Evolutionary conservation across 2,329 filamentous ascomycete species (phyloP), one percentile per base, ranked within the genome.

Genomic region (Aspergillus japonicus): DNA sequence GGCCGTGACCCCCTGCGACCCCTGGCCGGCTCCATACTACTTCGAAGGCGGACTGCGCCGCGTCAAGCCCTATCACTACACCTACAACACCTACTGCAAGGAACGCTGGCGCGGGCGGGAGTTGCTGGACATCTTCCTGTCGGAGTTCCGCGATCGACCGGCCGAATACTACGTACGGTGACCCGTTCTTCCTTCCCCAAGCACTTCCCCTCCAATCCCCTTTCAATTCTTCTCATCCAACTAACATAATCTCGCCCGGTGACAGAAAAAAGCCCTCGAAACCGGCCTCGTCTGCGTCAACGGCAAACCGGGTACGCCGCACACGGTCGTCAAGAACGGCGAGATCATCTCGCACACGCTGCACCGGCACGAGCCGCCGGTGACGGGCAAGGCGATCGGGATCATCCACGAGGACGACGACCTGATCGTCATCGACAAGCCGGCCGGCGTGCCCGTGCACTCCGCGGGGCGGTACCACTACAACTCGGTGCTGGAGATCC

Each of bases 361-460:
- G 62, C 95, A 99, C 75, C 89, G 95, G 14, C 95, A 99, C 74
- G 95, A 99, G 76, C 95, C 95, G 2, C 95, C 95, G 0, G 92
- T 97, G 33, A 93, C 91, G 2, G 88, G 87, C 16, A 85, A 90
- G 47, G 86, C 90, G 0, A 89, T 99, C 53, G 86, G 85, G 16
- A 84, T 97, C 50, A 87, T 99, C 44, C 90, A 96, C 76, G 95
- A 99, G 76, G 92, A 96, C 68, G 86, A 96, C 50, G 89, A 93
- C 66, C 89, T 99, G 81, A 89, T 99, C 60, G 93, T 98, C 62
- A 96, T 99, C 74, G 92, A 97, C 79, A 99, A 99, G 76, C 95
- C 95, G 0, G 89, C 94, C 0, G 95, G 95, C 6, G 88, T 99
- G 47, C 95, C 95, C 0, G 95, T 99, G 0, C 95, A 99, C 75